Percentiles rank a stretch among this genome's conserved stretches.
Evolutionary conservation across 805 yeast species (phyloP).

Genomic region (Metschnikowia kofuensis): DNA sequence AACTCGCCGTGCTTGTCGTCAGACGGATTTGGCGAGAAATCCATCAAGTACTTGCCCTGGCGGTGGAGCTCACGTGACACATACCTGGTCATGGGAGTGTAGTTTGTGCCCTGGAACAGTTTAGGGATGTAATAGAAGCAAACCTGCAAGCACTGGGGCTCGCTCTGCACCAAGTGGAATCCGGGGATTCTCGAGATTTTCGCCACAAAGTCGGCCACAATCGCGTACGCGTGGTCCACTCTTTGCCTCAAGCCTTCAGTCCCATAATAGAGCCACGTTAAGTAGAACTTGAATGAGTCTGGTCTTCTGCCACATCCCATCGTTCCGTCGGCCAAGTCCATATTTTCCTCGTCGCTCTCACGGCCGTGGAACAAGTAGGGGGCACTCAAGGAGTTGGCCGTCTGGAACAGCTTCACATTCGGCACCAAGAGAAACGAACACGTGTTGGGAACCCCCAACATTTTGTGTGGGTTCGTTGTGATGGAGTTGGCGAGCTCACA

Average conservation of each 20-base stretch:
- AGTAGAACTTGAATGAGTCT: constrained; percentile 72
- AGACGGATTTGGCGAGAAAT: constrained; percentile 66
- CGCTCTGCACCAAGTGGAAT: constrained; percentile 53
- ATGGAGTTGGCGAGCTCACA: constrained; percentile 67
- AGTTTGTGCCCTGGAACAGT: constrained; percentile 23
- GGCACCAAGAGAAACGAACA: constrained; percentile 74
- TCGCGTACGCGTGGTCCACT: constrained; percentile 68
- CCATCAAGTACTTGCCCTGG: constrained; percentile 68
- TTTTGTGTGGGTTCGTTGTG: constrained; percentile 82
- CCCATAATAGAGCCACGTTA: constrained; percentile 84
- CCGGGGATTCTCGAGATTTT: constrained; percentile 36
- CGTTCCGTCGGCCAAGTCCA: constrained; percentile 83
- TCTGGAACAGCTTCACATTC: constrained; percentile 59
- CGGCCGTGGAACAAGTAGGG: constrained; percentile 74
- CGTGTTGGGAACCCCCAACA: constrained; percentile 83
- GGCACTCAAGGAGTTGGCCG: constrained; percentile 73
- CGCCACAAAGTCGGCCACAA: constrained; percentile 59
- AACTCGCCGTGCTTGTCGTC: constrained; percentile 66
- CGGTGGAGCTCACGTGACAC: constrained; percentile 61
- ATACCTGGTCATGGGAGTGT: constrained; percentile 54
- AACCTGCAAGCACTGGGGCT: constrained; percentile 79
- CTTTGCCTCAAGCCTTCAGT: constrained; percentile 59
- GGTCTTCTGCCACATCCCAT: constrained; percentile 91
- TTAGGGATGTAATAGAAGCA: constrained; percentile 70
- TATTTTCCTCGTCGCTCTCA: constrained; percentile 52